Base-by-base conservation (phyloP, 441 rosid species). In the Gossypium schwendimanii region DNA sequence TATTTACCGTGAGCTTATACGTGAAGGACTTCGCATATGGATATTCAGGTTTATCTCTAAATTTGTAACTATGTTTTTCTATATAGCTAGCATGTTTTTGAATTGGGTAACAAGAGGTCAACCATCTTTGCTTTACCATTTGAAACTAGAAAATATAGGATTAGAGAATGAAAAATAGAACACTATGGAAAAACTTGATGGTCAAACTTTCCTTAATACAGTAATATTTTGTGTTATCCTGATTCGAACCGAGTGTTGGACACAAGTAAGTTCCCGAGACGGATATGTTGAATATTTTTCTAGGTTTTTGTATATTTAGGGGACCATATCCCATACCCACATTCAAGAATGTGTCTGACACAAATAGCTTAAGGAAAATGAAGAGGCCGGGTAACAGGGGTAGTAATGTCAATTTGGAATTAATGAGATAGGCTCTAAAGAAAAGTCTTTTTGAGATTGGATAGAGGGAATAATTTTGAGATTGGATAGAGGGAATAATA, bases 21-120 rank as follows among this genome's bases (percentile, higher is more conserved):
- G 71, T 45, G 78, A 86, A 8, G 94, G 98, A 53, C 88, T 94
- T 31, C 91, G 89, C 50, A 87, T 94, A 78, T 94, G 97, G 97
- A 77, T 92, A 66, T 94, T 90, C 92, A 90, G 98, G 98, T 94
- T 76, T 75, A 39, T 67, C 39, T 69, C 70, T 55, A 24, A 9
- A n/a, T 53, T 26, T 41, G 36, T 7, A 7, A 39, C 60, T 24
- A 20, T 33, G 61, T 24, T 33, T 69, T 49, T 44, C 20, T n/a
- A 14, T 24, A 23, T 45, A 28, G 39, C 33, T 28, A 50, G 33
- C 61, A 49, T 61, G 24, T 15, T 11, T 2, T 8, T 31, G 41
- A 20, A n/a, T 3, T 45, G 28, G 54, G 11, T 64, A 12, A 6
- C 20, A 44, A 65, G 17, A 65, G 36, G 20, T 44, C 55, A 44